Percentiles rank a stretch among this genome's conserved stretches.
These are phyloP conservation scores for Annona cherimola DNA, from an alignment of 164 flowering plant genomes.

Conservation along the genomic window DNA sequence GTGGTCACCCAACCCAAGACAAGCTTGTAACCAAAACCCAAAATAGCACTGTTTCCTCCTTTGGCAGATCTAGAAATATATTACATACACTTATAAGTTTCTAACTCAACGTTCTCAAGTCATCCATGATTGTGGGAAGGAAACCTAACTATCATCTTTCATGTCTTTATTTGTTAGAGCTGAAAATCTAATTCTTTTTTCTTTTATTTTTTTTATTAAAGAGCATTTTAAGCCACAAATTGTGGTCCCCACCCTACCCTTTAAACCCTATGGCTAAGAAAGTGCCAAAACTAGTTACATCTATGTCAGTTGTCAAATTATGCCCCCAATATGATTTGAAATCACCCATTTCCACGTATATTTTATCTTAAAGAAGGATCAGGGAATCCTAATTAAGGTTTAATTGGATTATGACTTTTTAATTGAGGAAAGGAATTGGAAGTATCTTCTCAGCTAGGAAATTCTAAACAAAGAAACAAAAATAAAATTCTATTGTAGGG, in stretches of 20 bases:
- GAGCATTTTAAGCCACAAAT: conserved; percentile 5
- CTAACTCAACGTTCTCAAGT: not conserved
- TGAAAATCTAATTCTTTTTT: conserved; percentile 13
- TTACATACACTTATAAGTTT: not conserved
- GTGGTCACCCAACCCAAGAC: not conserved
- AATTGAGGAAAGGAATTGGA: not conserved
- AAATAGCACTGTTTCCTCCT: not conserved
- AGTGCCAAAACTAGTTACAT: conserved; percentile 9
- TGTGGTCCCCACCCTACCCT: not conserved
- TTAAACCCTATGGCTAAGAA: conserved; percentile 7
- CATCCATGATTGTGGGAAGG: conserved; percentile 6
- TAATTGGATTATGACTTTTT: not conserved
- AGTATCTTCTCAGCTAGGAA: not conserved
- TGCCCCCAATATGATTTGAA: conserved; percentile 4
- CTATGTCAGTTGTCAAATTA: not conserved
- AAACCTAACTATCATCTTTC: conserved; percentile 6
- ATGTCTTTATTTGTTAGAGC: conserved; percentile 10
- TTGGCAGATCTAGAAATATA: not conserved
- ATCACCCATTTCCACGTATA: not conserved
- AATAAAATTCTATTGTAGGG: not conserved
- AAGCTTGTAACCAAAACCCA: not conserved
- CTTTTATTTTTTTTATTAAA: not conserved
- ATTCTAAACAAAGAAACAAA: not conserved
- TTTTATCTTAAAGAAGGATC: not conserved
- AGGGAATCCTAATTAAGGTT: not conserved